These are phyloP conservation scores for Zygosaccharomyces pseudobailii DNA, from an alignment of 1,139 yeast genomes.

Conservation along the genomic window DNA sequence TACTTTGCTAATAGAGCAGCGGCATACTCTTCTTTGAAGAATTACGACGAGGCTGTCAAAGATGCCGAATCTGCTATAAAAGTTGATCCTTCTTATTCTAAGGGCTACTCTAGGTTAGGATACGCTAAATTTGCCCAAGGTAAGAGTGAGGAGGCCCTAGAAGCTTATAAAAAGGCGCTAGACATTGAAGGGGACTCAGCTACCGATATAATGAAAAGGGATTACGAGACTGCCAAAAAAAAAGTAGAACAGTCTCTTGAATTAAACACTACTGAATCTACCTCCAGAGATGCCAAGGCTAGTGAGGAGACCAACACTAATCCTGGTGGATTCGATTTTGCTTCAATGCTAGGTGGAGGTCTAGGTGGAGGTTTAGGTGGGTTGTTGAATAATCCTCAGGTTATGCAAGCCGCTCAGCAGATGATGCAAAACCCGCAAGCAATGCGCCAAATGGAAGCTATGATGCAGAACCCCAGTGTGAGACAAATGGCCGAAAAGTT, in stretches of 20 bases:
- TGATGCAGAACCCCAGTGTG: slow-evolving; percentile 78
- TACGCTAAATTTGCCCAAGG: slow-evolving; percentile 89
- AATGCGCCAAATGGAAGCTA: slow-evolving; percentile 57
- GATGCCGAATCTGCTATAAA: slow-evolving; percentile 83
- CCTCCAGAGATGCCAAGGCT: slow-evolving; percentile 1
- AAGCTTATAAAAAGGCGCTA: slow-evolving; percentile 84
- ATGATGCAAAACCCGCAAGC: slow-evolving; percentile 90
- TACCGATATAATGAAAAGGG: slow-evolving; percentile 87
- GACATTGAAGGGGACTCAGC: slow-evolving; percentile 82
- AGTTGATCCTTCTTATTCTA: slow-evolving; percentile 74
- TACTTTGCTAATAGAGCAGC: slow-evolving; percentile 96
- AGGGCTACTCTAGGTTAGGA: slow-evolving; percentile 94
- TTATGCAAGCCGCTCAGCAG: slow-evolving; percentile 89
- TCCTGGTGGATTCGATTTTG: slow-evolving; percentile 68
- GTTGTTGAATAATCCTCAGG: slow-evolving; percentile 81
- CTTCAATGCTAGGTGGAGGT: slow-evolving; percentile 56
- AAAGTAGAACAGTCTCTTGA: slow-evolving; percentile 65
- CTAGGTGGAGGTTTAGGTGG: slow-evolving; percentile 65
- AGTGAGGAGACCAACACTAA: slow-evolving; percentile 34
- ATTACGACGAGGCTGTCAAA: slow-evolving; percentile 70
- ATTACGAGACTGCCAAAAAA: slow-evolving; percentile 87
- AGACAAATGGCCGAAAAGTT: slow-evolving; percentile 72
- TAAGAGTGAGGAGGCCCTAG: slow-evolving; percentile 81
- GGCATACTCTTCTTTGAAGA: slow-evolving; percentile 75
- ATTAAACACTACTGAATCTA: slow-evolving; percentile 37